Evolutionary conservation across 176 grass and related monocot species (phyloP), one percentile per base, ranked within the genome.

Genomic region (Stipa capillata): DNA sequence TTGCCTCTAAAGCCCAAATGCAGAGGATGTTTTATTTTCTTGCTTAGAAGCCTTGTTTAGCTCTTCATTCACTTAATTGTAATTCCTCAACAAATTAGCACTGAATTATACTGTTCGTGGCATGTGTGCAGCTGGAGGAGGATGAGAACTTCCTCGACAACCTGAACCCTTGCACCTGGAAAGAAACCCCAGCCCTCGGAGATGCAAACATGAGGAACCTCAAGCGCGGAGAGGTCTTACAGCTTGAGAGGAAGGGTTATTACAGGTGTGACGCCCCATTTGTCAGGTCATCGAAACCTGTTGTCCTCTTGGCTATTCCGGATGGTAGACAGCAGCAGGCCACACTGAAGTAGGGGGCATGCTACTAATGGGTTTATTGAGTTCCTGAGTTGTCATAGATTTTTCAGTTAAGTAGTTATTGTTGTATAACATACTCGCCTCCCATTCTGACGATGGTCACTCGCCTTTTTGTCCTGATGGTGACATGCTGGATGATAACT

Each of bases 221-320:
- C 55, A 89, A 94, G 50, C 84, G 70, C 0, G 94, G 91, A 74
- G 94, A 97, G 53, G 24, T 92, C 54, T 68, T 94, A 65, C 89
- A 97, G 81, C 79, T 94, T 0, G 91, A 97, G 83, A 94, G 94
- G 75, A 94, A 97, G 45, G 89, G 91, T 7, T 97, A 94, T 77
- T 97, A 83, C 55, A 84, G 89, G 54, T 97, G 94, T 4, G 91
- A 97, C 12, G 77, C 81, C 9, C 89, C 94, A 5, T 97, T 89
- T 56, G 54, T 94, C 29, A 76, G 94, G 33, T 79, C 84, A 35
- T 97, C 86, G 0, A 91, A 93, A 36, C 89, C 80, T 0, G 87
- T 97, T 48, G 84, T 97, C 36, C 82, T 97, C 5, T 97, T 97
- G 64, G 84, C 86, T 17, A 97, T 97, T 52, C 91, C 91, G 54